Percentiles rank a stretch among this genome's conserved stretches.
Conservation (phyloP, 768 basidiomycete genomes). For the Trametes sanguinea region DNA sequence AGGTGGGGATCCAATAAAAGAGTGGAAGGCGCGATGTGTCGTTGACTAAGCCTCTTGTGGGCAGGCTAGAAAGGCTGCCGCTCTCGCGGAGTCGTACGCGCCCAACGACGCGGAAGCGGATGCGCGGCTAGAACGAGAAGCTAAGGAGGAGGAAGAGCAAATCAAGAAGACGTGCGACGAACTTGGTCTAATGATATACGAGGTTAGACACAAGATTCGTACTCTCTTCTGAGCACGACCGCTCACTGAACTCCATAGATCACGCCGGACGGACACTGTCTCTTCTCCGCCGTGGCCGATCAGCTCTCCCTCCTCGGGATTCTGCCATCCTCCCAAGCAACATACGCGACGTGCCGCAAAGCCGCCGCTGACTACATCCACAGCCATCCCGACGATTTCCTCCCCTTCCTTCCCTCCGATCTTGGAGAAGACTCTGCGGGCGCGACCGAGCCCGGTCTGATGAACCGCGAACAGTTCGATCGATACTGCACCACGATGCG, state of each 20-base stretch:
- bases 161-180: slow-evolving; percentile 68
- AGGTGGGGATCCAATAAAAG: slow-evolving; percentile 45
- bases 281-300: slow-evolving; percentile 92
- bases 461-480: slow-evolving; percentile 65
- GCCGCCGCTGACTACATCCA: slow-evolving; percentile 82
- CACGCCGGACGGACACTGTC: slow-evolving; percentile 93
- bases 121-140: slow-evolving; percentile 61
- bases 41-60: neutral
- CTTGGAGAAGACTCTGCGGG: slow-evolving; percentile 70
- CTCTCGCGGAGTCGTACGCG: slow-evolving; percentile 53
- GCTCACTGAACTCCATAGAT: slow-evolving; percentile 50
- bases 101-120: slow-evolving; percentile 60
- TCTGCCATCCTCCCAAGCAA: slow-evolving; percentile 57
- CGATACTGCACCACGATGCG: slow-evolving; percentile 78
- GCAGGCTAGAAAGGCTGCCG: slow-evolving; percentile 74
- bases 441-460: slow-evolving; percentile 65
- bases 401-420: slow-evolving; percentile 85
- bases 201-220: slow-evolving; percentile 45
- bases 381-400: slow-evolving; percentile 83
- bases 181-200: slow-evolving; percentile 61
- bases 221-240: neutral
- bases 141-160: slow-evolving; percentile 63
- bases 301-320: slow-evolving; percentile 79
- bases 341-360: slow-evolving; percentile 59
- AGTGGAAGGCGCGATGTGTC: neutral